Conservation (phyloP, 2,329 filamentous ascomycete species). For the Karstenula rhodostoma region DNA sequence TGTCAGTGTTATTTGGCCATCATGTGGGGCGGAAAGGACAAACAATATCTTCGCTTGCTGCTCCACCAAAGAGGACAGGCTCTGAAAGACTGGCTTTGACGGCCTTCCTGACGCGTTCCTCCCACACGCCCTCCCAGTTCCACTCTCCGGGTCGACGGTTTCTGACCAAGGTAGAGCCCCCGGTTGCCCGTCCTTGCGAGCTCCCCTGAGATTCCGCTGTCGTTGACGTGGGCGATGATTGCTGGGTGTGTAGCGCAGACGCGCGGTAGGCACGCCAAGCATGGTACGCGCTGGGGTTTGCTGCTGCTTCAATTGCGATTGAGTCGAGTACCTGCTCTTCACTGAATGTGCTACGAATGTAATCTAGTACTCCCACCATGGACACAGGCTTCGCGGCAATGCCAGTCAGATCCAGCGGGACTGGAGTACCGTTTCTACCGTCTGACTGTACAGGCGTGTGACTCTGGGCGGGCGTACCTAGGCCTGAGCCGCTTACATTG, state of each 20-base stretch:
- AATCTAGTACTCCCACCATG: slow-evolving; percentile 71
- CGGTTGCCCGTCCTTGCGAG: slow-evolving; percentile 22
- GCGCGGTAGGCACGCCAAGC: slow-evolving; percentile 82
- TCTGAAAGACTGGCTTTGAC: slow-evolving; percentile 82
- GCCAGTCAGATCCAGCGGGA: slow-evolving; percentile 18
- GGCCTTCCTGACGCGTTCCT: slow-evolving; percentile 82
- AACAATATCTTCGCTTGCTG: slow-evolving; percentile 75
- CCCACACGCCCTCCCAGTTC: slow-evolving; percentile 99
- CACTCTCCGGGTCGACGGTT: slow-evolving; percentile 79
- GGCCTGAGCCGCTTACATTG: slow-evolving; percentile 42
- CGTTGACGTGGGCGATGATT: slow-evolving; percentile 28
- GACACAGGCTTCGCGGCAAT: slow-evolving; percentile 28
- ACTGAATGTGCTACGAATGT: slow-evolving; percentile 84
- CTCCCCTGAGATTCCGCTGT: slow-evolving; percentile 32
- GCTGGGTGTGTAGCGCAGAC: slow-evolving; percentile 41
- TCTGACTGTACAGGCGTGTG: slow-evolving; percentile 28
- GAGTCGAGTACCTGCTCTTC: slow-evolving; percentile 79
- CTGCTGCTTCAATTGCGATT: slow-evolving; percentile 81
- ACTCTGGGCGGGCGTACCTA: slow-evolving; percentile 29
- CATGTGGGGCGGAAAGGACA: slow-evolving; percentile 12
- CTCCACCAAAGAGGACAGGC: slow-evolving; percentile 75
- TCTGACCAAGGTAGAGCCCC: slow-evolving; percentile 51
- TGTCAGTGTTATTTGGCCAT: slow-evolving; percentile 15
- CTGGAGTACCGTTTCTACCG: slow-evolving; percentile 17
- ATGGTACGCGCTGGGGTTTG: slow-evolving; percentile 92